phyloP scores from a whole-genome alignment of 2,329 filamentous ascomycete species.

The Aspergillus hortae region DNA sequence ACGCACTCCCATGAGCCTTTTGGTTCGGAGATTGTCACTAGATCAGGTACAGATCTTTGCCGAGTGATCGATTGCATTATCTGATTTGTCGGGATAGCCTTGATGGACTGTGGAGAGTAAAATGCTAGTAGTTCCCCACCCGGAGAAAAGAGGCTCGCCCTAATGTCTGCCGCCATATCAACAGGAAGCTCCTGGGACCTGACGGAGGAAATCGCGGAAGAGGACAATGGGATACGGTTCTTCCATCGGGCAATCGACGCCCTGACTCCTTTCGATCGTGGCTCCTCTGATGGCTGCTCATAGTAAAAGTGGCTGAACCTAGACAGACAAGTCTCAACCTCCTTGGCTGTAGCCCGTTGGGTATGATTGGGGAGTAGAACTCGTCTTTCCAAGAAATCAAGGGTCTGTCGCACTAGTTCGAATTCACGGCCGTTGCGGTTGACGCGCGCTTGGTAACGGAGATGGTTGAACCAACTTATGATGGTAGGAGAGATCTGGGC shows the following conservation, averaged over 20 bases:
- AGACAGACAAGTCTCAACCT: constrained; percentile 18
- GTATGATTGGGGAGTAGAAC: constrained; percentile 22
- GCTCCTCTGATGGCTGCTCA: neutral
- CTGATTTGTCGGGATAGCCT: constrained; percentile 6
- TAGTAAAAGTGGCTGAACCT: constrained; percentile 9
- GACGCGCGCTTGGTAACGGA: constrained; percentile 4
- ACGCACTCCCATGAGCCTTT: constrained; percentile 7
- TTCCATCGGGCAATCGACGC: neutral
- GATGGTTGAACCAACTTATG: constrained; percentile 10
- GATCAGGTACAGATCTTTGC: neutral
- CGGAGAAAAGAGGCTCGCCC: constrained; percentile 8
- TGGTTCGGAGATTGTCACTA: neutral
- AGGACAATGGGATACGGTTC: neutral
- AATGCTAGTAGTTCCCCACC: constrained; percentile 8
- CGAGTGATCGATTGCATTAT: constrained; percentile 3
- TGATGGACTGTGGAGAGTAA: constrained; percentile 4
- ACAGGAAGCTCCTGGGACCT: neutral
- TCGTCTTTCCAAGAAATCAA: constrained; percentile 24
- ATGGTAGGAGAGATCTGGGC: constrained; percentile 12
- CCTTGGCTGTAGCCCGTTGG: constrained; percentile 14
- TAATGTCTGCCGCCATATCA: neutral
- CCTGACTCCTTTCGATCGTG: neutral
- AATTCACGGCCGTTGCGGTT: constrained; percentile 13
- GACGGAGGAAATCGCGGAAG: neutral
- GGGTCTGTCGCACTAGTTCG: constrained; percentile 20